Evolutionary conservation across 108 stramenopile species (phyloP), one percentile per base, ranked within the genome.

Genomic region (Pseudonitzschia multiseries): DNA sequence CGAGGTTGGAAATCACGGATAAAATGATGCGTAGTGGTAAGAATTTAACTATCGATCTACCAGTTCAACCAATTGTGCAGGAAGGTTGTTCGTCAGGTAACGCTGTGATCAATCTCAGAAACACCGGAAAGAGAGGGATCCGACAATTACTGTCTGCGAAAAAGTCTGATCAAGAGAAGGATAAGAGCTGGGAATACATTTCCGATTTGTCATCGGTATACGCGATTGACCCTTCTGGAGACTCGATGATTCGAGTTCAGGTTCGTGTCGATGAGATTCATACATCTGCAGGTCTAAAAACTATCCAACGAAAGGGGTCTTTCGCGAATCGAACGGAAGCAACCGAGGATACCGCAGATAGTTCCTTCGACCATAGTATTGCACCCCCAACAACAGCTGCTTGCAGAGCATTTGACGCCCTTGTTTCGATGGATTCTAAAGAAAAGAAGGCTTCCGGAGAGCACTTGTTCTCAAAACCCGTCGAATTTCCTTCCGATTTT

Each of bases 141-240:
- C 36, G 4, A 6, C 2, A 36, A 36, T 5, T 36, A 6, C 4
- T 36, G 2, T 36, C 4, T 36, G 2, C 36, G 36, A 36, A 6
- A 2, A 36, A 36, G 36, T 36, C 36, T 5, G 40, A 65, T 44
- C 33, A 20, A 43, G 64, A 65, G 40, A 42, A 36, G 36, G 36
- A 36, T 36, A 6, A 2, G 36, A 36, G 36, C 36, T 6, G 6
- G 36, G 6, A 6, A 36, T 2, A 6, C 36, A 36, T 36, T 36
- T 36, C 36, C 6, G 36, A 24, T 65, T 59, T 75, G 51, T 24
- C 57, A 9, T 51, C 56, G 26, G 74, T 57, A 10, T 75, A 75
- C 40, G 15, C 32, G n/a, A 75, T 75, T 54, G 74, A 75, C 57
- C 57, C 74, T 9, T 40, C 48, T 6, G 74, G 74, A 17, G 74